phyloP scores from a whole-genome alignment of 495 filamentous ascomycete species.

The Aspergillus homomorphus region DNA sequence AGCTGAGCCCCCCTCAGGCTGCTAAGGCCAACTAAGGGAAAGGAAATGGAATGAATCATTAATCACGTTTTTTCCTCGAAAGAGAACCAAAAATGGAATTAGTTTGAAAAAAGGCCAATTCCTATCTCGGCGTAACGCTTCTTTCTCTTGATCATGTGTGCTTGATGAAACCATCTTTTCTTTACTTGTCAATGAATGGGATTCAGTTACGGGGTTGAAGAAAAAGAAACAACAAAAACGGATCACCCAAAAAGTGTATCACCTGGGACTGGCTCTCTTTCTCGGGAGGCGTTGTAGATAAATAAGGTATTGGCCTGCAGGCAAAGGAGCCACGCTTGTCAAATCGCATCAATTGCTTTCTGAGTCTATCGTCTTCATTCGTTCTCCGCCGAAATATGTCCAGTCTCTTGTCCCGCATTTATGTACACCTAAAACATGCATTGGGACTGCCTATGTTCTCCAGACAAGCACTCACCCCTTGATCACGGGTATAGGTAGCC shows the following conservation, averaged over 20 bases:
- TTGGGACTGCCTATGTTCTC: neutral
- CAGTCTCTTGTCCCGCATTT: too few species aligned
- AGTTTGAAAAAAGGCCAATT: constrained; percentile 14
- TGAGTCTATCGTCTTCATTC: neutral
- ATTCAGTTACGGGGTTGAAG: constrained; percentile 28
- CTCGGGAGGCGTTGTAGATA: neutral
- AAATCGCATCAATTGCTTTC: too few species aligned
- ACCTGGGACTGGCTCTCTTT: neutral
- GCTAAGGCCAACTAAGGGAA: constrained; percentile 58
- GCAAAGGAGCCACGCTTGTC: neutral
- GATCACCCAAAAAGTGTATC: neutral
- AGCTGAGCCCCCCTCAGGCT: constrained; percentile 89
- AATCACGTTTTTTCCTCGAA: constrained; percentile 14
- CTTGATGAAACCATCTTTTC: constrained; percentile 19
- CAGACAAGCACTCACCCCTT: neutral
- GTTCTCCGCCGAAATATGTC: too few species aligned
- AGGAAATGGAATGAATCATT: constrained; percentile 16
- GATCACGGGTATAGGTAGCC: constrained; percentile 49
- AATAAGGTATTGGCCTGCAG: neutral
- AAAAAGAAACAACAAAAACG: too few species aligned
- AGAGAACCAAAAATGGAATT: constrained; percentile 41
- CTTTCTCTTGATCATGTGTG: constrained; percentile 21
- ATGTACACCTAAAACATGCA: neutral
- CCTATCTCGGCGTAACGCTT: constrained; percentile 9
- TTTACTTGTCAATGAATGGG: constrained; percentile 26